phyloP scores from a whole-genome alignment of 164 flowering plant genomes.

The Nelumbo lutea region DNA sequence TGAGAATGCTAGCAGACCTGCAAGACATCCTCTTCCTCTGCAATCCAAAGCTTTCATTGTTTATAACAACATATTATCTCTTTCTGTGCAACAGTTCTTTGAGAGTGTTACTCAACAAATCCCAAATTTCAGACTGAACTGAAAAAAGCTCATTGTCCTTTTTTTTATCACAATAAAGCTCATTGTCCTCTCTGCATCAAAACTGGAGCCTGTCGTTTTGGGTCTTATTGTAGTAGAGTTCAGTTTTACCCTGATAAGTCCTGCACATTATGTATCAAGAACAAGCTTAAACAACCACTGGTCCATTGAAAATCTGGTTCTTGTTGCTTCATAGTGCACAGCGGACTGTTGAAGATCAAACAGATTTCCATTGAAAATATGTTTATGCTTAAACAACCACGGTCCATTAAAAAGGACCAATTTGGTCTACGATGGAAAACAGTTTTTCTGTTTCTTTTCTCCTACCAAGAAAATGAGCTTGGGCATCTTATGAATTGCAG shows the following conservation, averaged over 20 bases:
- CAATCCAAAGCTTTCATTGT: constrained; percentile 71
- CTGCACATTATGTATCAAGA: constrained; percentile 84
- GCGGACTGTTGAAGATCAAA: too few species aligned
- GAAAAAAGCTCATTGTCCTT: constrained; percentile 49
- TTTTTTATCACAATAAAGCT: constrained; percentile 36
- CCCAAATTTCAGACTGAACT: constrained; percentile 75
- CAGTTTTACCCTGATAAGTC: constrained; percentile 95
- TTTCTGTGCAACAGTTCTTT: constrained; percentile 44
- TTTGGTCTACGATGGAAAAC: too few species aligned
- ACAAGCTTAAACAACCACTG: constrained; percentile 54
- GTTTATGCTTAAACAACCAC: too few species aligned
- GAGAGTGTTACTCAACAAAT: constrained; percentile 77
- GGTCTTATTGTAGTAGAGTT: constrained; percentile 85
- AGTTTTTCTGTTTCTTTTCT: too few species aligned
- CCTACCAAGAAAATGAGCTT: too few species aligned
- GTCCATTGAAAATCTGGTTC: too few species aligned
- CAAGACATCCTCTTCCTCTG: constrained; percentile 95
- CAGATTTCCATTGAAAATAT: too few species aligned
- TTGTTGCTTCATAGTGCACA: too few species aligned
- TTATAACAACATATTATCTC: constrained; percentile 29
- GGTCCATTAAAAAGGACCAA: too few species aligned
- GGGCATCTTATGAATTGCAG: too few species aligned
- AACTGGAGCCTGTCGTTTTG: constrained; percentile 96
- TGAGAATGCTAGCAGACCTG: constrained; percentile 82
- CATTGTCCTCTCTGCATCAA: constrained; percentile 94